Evolutionary conservation across 257 asterid genomes (phyloP).

Genomic region (Coffea eugenioides): DNA sequence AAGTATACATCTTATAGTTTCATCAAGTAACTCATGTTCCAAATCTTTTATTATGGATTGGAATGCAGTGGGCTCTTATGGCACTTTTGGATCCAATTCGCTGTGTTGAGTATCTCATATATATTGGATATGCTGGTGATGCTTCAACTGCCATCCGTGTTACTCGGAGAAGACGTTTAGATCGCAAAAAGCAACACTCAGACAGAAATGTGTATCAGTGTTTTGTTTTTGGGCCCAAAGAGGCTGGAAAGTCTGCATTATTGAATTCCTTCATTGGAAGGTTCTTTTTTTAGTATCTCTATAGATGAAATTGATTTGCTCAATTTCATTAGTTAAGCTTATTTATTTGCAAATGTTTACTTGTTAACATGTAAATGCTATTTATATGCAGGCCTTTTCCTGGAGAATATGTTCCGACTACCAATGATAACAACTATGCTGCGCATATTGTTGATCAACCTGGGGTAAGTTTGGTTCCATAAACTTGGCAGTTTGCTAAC

Average conservation of each 20-base stretch:
- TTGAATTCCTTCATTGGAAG: constrained; percentile 78
- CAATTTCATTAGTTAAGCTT: neutral
- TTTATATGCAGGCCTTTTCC: constrained; percentile 59
- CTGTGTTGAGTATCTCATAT: constrained; percentile 78
- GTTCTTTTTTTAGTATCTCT: constrained; percentile 35
- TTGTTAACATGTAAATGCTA: constrained; percentile 4
- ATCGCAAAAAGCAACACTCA: constrained; percentile 86
- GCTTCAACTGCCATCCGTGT: constrained; percentile 75
- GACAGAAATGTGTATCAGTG: constrained; percentile 84
- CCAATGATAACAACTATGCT: constrained; percentile 56
- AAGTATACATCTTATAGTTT: neutral
- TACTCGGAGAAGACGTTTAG: constrained; percentile 83
- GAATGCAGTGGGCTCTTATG: constrained; percentile 95
- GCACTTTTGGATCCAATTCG: constrained; percentile 85
- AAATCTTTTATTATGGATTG: constrained; percentile 18
- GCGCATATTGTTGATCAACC: constrained; percentile 69
- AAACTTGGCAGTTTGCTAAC: neutral
- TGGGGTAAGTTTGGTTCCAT: constrained; percentile 43
- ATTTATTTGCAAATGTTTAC: neutral
- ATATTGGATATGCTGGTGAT: constrained; percentile 88
- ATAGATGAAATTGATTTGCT: neutral
- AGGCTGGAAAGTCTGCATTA: constrained; percentile 84
- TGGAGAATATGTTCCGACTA: constrained; percentile 67
- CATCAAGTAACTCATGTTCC: neutral
- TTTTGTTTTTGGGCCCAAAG: constrained; percentile 91